A percentile compares a stretch with the other conserved stretches of the same genome.
Conservation (phyloP, 768 basidiomycete species). For the Suillus subalutaceus region DNA sequence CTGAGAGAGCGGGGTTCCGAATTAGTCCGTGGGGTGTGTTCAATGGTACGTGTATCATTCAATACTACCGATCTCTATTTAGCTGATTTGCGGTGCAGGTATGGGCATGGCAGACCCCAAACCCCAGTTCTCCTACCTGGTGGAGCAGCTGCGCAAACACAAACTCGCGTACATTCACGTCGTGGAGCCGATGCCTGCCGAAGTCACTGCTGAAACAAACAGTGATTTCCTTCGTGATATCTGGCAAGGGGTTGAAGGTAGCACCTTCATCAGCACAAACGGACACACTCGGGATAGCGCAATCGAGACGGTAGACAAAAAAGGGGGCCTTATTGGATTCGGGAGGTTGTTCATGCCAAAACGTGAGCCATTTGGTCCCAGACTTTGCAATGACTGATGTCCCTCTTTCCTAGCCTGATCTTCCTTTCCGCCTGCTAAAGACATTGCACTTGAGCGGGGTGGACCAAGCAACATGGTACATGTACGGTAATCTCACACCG, state of each 20-base stretch:
- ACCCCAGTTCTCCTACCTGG: constrained; percentile 56
- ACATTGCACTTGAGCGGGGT: constrained; percentile 22
- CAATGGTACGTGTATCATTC: neutral
- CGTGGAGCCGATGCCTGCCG: constrained; percentile 39
- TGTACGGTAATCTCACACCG: constrained; percentile 24
- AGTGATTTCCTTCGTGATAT: constrained; percentile 50
- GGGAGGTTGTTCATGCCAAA: constrained; percentile 41
- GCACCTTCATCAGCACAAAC: constrained; percentile 45
- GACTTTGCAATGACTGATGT: neutral
- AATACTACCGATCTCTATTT: constrained; percentile 10
- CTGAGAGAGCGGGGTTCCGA: constrained; percentile 55
- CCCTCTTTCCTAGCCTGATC: constrained; percentile 29
- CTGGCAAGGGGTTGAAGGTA: constrained; percentile 39
- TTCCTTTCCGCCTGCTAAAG: constrained; percentile 30
- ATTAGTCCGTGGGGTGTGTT: constrained; percentile 56
- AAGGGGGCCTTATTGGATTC: constrained; percentile 37
- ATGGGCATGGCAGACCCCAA: constrained; percentile 59
- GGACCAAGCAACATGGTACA: constrained; percentile 28
- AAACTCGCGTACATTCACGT: constrained; percentile 56
- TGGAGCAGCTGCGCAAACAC: constrained; percentile 39
- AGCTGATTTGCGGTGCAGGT: constrained; percentile 29
- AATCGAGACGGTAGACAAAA: constrained; percentile 36
- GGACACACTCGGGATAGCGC: constrained; percentile 47
- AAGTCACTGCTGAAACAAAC: constrained; percentile 22
- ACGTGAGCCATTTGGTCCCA: constrained; percentile 30